Evolutionary conservation across 1,284 basidiomycete species (phyloP).

Genomic region (Anthracocystis setariae): DNA sequence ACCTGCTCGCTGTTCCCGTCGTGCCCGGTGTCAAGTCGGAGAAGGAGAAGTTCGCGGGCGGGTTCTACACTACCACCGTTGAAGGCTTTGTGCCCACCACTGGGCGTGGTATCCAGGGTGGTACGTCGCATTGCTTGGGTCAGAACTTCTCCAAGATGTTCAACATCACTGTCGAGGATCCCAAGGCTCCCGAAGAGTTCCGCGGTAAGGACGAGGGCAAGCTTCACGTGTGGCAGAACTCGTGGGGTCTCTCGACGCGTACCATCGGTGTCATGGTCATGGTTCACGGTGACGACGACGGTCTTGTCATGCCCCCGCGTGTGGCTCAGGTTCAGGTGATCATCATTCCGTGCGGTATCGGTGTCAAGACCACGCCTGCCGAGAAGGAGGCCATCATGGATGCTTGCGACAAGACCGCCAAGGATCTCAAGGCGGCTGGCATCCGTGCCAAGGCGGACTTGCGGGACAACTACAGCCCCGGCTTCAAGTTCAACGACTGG

Average conservation of each 20-base stretch:
- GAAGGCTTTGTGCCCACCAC: conserved; percentile 98
- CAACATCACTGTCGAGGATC: conserved; percentile 93
- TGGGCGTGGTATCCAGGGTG: conserved; percentile 96
- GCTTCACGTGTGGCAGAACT: conserved; percentile 96
- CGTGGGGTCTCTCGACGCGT: conserved; percentile 96
- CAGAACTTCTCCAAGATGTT: conserved; percentile 99
- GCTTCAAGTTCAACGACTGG: conserved; percentile 99
- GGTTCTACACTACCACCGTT: conserved; percentile 95
- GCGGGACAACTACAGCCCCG: conserved; percentile 94
- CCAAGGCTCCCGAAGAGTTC: conserved; percentile 61
- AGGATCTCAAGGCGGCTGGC: conserved; percentile 72
- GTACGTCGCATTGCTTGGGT: conserved; percentile 96
- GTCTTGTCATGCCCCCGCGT: conserved; percentile 91
- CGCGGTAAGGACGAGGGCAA: conserved; percentile 69
- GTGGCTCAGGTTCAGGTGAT: conserved; percentile 93
- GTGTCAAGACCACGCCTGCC: conserved; percentile 70
- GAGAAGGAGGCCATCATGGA: conserved; percentile 79
- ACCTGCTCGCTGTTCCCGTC: conserved; percentile 95
- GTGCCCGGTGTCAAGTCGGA: conserved; percentile 96
- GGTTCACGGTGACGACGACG: conserved; percentile 98
- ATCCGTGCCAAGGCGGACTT: conserved; percentile 89
- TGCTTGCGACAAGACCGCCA: conserved; percentile 75
- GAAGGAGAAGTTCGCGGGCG: conserved; percentile 99
- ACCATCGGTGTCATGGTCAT: conserved; percentile 99
- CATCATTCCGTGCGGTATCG: conserved; percentile 89